These are phyloP conservation scores for Fusarium sp. DNA, from an alignment of 2,329 filamentous ascomycete species.

Conservation along the genomic window DNA sequence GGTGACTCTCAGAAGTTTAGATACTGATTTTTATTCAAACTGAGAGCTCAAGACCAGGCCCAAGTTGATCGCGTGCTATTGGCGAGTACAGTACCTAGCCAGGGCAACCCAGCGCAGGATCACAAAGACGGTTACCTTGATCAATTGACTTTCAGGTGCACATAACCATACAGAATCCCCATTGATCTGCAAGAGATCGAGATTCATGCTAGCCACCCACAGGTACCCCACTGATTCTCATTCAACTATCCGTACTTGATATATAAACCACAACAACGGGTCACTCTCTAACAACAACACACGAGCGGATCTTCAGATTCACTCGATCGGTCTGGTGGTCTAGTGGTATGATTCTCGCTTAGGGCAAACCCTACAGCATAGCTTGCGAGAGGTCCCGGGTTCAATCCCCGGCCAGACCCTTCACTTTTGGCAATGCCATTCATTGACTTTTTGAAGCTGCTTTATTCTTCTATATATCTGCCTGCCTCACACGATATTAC, in stretches of 20 bases:
- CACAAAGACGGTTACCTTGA: background rate
- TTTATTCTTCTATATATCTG: background rate
- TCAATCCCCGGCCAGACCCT: constrained; percentile 62
- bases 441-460: background rate
- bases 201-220: background rate
- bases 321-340: constrained; percentile 63
- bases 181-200: constrained; percentile 25
- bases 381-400: constrained; percentile 62
- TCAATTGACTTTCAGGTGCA: constrained; percentile 9
- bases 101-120: background rate
- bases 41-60: background rate
- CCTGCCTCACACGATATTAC: background rate
- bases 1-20: background rate
- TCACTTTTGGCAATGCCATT: constrained; percentile 40
- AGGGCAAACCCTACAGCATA: constrained; percentile 63
- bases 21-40: background rate
- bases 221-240: no score
- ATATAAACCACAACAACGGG: background rate
- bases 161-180: background rate
- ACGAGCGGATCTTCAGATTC: constrained; percentile 16
- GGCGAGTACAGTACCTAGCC: background rate
- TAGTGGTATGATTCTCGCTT: constrained; percentile 81
- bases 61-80: background rate
- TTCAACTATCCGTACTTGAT: rapidly evolving
- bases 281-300: constrained; percentile 18